Evolutionary conservation across 1,284 basidiomycete genomes (phyloP).

Genomic region (Agaricales sp.): DNA sequence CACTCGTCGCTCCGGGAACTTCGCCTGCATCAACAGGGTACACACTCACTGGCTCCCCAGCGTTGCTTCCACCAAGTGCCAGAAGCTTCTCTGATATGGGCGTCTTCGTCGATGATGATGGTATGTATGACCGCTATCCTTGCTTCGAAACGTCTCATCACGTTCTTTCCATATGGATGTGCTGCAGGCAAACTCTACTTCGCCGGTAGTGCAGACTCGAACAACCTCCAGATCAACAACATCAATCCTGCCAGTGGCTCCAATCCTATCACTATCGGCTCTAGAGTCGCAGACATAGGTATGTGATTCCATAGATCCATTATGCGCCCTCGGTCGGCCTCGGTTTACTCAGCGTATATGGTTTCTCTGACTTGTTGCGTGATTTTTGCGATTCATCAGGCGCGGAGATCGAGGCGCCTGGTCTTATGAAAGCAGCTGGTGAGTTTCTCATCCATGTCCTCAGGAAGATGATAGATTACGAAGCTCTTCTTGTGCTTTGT

Average conservation of each 20-base stretch:
- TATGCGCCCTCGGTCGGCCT: neutral
- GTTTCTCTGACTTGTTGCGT: no score
- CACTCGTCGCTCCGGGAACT: no score
- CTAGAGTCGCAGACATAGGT: constrained; percentile 9
- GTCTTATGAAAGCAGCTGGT: no score
- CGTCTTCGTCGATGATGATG: constrained; percentile 11
- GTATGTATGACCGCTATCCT: neutral
- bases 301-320: neutral
- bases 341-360: no score
- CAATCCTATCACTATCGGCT: constrained; percentile 9
- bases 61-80: constrained; percentile 10
- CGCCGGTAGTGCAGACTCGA: constrained; percentile 12
- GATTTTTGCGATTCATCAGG: no score
- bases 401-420: no score
- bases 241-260: constrained; percentile 7
- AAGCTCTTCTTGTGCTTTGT: no score
- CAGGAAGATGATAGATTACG: no score
- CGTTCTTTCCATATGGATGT: no score
- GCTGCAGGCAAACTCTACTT: constrained; percentile 8
- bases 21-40: no score
- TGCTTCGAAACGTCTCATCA: neutral
- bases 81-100: constrained; percentile 12
- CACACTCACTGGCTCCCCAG: no score
- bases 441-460: no score
- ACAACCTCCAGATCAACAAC: constrained; percentile 11